Evolutionary conservation across 1,284 basidiomycete genomes (phyloP).

Genomic region (Puccinia horiana): DNA sequence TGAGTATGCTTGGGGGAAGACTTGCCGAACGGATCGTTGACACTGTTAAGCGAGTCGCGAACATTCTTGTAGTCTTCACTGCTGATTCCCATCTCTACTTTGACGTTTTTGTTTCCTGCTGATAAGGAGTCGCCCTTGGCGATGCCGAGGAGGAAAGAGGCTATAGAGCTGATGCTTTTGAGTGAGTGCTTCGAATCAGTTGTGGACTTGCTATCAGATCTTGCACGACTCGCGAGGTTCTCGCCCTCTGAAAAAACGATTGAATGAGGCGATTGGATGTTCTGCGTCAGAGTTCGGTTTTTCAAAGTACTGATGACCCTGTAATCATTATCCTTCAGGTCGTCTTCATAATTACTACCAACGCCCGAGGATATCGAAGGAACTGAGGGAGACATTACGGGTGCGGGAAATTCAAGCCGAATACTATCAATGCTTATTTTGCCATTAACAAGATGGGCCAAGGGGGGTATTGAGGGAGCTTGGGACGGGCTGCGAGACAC

Average conservation of each 20-base stretch:
- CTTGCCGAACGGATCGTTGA: conserved; percentile 23
- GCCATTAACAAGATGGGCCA: conserved; percentile 35
- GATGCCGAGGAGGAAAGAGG: conserved; percentile 31
- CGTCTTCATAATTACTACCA: conserved; percentile 21
- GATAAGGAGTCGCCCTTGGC: conserved; percentile 24
- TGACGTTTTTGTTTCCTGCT: conserved; percentile 24
- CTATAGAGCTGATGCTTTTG: conserved; percentile 45
- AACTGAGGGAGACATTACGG: conserved; percentile 8
- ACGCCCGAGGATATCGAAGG: neutral
- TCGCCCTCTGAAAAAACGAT: neutral
- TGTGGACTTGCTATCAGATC: conserved; percentile 46
- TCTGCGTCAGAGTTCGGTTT: conserved; percentile 1
- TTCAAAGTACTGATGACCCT: conserved; percentile 15
- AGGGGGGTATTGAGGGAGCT: conserved; percentile 45
- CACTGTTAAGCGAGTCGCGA: conserved; percentile 23
- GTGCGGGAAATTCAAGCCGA: conserved; percentile 34
- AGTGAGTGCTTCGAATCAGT: conserved; percentile 39
- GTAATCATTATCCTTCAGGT: conserved; percentile 4
- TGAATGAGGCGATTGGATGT: neutral
- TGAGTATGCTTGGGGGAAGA: neutral
- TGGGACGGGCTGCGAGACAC: conserved; percentile 33
- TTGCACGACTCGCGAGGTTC: conserved; percentile 8
- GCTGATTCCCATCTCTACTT: conserved; percentile 30
- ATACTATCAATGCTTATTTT: conserved; percentile 47
- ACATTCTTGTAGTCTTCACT: conserved; percentile 34